phyloP scores from a whole-genome alignment of 1,139 yeast genomes.

The Debaryomyces nepalensis region DNA sequence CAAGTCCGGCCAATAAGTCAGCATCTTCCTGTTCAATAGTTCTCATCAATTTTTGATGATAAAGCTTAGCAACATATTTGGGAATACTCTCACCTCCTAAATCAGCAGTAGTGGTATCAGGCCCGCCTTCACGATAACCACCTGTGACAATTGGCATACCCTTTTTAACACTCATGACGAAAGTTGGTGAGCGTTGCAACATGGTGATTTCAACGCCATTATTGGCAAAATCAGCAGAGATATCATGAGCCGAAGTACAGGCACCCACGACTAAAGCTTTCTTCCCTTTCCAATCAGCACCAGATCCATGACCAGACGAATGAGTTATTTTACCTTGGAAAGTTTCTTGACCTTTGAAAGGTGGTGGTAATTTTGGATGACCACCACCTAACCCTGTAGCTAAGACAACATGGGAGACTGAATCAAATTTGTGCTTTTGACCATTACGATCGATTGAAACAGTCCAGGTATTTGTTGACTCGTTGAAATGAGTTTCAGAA shows the following conservation, averaged over 20 bases:
- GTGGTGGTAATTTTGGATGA: conserved; percentile 37
- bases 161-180: conserved; percentile 40
- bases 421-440: conserved; percentile 21
- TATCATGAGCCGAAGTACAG: conserved; percentile 49
- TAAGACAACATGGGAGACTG: conserved; percentile 39
- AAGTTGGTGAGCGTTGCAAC: conserved; percentile 48
- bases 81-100: conserved; percentile 28
- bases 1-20: conserved; percentile 7
- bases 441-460: conserved; percentile 30
- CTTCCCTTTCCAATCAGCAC: conserved; percentile 41
- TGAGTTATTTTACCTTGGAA: conserved; percentile 45
- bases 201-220: conserved; percentile 46
- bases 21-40: conserved; percentile 8
- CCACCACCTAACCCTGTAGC: conserved; percentile 50
- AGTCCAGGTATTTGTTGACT: conserved; percentile 32
- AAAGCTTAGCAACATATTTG: conserved; percentile 7
- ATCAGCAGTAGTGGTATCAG: conserved; percentile 41
- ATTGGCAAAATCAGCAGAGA: conserved; percentile 46
- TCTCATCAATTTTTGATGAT: conserved; percentile 8
- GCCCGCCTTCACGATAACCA: conserved; percentile 31
- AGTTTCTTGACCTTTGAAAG: conserved; percentile 37
- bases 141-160: conserved; percentile 25
- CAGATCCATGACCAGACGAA: conserved; percentile 43
- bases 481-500: conserved; percentile 33
- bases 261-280: conserved; percentile 48